These are phyloP conservation scores for Prunus persica DNA, from an alignment of 306 rosid genomes.

Conservation along the genomic window Prunus_persica_NCBIv2 NC_034013.1:15887501-15888000, in stretches of 20 bases:
- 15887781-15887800: slow-evolving; percentile 32
- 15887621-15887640: background rate
- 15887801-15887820: slow-evolving; percentile 14
- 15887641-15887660: background rate
- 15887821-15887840: slow-evolving; percentile 13
- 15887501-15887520: too few species aligned
- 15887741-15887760: slow-evolving; percentile 3
- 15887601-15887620: background rate
- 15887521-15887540: too few species aligned
- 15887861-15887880: background rate
- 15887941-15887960: background rate
- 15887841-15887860: slow-evolving; percentile 20
- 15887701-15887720: background rate
- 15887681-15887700: background rate
- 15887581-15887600: background rate
- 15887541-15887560: too few species aligned
- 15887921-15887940: slow-evolving; percentile 5
- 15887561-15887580: too few species aligned
- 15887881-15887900: background rate
- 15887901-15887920: background rate
- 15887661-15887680: background rate
- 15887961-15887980: background rate
- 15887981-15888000: background rate
- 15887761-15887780: slow-evolving; percentile 19
- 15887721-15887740: background rate